Percentiles rank a stretch among this genome's conserved stretches.
Evolutionary conservation across 225 moss, liverwort and hornwort genomes (phyloP).

Genomic region (Antitrichia curtipendula): DNA sequence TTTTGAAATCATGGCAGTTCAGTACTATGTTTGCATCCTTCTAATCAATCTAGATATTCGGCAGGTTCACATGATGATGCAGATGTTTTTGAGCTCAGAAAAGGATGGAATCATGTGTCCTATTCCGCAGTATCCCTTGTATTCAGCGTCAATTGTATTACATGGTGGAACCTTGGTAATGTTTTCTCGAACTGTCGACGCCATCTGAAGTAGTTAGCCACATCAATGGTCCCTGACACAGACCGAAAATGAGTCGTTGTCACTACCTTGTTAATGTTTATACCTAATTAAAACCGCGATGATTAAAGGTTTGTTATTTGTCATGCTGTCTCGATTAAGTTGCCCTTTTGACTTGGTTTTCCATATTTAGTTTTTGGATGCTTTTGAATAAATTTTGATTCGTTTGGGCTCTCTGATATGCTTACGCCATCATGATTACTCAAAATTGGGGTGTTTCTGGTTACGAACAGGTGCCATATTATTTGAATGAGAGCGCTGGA

Average conservation of each 20-base stretch:
- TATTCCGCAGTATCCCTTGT: slow-evolving; percentile 93
- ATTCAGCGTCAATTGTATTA: slow-evolving; percentile 81
- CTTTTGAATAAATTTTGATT: neutral
- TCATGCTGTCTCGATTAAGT: neutral
- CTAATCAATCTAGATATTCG: neutral
- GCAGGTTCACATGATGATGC: slow-evolving; percentile 98
- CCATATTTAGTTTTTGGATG: neutral
- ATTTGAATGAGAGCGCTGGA: slow-evolving; percentile 75
- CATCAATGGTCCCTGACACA: neutral
- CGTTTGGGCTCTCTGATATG: neutral
- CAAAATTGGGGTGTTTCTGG: neutral
- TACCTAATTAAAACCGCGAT: neutral
- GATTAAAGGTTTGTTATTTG: neutral
- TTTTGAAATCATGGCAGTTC: neutral
- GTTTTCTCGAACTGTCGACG: neutral
- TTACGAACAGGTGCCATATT: slow-evolving; percentile 75
- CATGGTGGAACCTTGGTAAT: slow-evolving; percentile 93
- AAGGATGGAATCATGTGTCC: slow-evolving; percentile 86
- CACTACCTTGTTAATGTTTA: neutral
- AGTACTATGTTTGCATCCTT: neutral
- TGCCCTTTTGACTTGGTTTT: neutral
- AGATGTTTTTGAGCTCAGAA: slow-evolving; percentile 70
- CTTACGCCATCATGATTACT: neutral
- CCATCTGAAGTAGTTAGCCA: neutral
- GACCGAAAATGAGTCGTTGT: neutral